Base-by-base conservation (phyloP, 257 asterid species). In the Solanum medicagineum region DNA sequence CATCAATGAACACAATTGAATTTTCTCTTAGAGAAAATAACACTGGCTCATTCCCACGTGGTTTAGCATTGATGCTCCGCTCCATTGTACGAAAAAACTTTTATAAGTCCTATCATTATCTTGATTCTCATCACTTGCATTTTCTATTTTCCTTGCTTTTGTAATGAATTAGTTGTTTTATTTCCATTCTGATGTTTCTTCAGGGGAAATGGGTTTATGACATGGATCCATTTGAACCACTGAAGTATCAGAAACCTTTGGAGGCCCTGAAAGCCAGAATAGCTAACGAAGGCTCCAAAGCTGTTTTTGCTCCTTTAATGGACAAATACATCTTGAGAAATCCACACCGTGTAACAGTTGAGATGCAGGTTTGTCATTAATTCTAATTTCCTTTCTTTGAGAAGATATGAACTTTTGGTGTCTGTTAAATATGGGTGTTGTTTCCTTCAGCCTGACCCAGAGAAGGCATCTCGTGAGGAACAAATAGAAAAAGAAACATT, bases 1-100 rank as follows among this genome's bases (percentile, higher is more conserved):
- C 99, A 85, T 97, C 99, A 59, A 93, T 97, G 98, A 97, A 97
- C 87, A 97, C 99, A 8, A 97, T 97, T 57, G 99, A 97, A 92
- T 97, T 97, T 85, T 91, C 98, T 87, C 98, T 97, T 81, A 91
- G 99, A 90, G 99, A 97, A 92, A 97, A 97, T 89, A 97, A 97
- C 82, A 97, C 99, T 29, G 99, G 99, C 83, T 97, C 99, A 36
- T 97, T 97, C 86, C 99, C 99, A 26, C 99, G 99, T 87, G 99
- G 99, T 79, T 89, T 97, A 81, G 99, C 98, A 19, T 87, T 97
- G 87, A 97, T 97, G 99, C 97, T 97, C 84, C 96, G 97, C 40
- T 96, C 99, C 82, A 87, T 95, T 77, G 98, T 97, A 93, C 88
- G 93, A 83, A 85, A 59, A 42, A 83, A 40, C 87, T 86, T 26